These are phyloP conservation scores for Xylariales sp. DNA, from an alignment of 2,329 filamentous ascomycete species.

Conservation along the genomic window DNA sequence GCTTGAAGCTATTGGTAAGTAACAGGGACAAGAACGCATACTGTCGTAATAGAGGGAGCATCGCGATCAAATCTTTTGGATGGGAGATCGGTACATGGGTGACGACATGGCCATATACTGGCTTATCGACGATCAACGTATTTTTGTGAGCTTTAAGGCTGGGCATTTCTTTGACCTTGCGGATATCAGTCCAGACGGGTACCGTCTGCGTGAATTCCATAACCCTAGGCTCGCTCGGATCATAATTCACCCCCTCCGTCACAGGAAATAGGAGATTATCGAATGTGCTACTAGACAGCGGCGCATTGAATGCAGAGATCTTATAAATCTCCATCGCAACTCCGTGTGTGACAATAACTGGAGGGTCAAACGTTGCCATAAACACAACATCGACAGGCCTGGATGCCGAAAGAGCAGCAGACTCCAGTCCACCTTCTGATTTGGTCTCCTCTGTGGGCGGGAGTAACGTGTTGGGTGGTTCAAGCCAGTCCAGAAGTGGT, in stretches of 20 bases:
- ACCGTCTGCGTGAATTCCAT: conserved; percentile 63
- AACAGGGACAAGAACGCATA: conserved; percentile 77
- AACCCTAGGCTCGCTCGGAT: conserved; percentile 68
- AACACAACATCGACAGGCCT: conserved; percentile 79
- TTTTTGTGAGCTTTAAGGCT: conserved; percentile 62
- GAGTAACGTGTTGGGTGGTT: conserved; percentile 74
- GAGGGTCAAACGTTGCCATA: conserved; percentile 78
- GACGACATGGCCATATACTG: conserved; percentile 75
- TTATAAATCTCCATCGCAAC: conserved; percentile 73
- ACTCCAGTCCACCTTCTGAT: conserved; percentile 64
- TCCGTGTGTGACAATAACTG: conserved; percentile 74
- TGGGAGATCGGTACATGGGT: conserved; percentile 80
- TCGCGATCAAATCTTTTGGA: conserved; percentile 77
- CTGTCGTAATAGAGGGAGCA: conserved; percentile 80
- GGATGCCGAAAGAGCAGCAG: conserved; percentile 55
- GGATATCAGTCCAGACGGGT: conserved; percentile 52
- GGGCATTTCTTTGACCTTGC: conserved; percentile 46
- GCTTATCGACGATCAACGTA: conserved; percentile 76
- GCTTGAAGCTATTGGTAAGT: conserved; percentile 70
- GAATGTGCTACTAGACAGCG: conserved; percentile 60
- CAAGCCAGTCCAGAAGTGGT: conserved; percentile 74
- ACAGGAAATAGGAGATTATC: conserved; percentile 70
- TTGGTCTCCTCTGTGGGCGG: conserved; percentile 59
- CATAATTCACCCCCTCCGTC: conserved; percentile 59
- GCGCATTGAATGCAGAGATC: conserved; percentile 61